Evolutionary conservation across 2,329 filamentous ascomycete genomes (phyloP).

Genomic region (Dothideomycetes sp.): DNA sequence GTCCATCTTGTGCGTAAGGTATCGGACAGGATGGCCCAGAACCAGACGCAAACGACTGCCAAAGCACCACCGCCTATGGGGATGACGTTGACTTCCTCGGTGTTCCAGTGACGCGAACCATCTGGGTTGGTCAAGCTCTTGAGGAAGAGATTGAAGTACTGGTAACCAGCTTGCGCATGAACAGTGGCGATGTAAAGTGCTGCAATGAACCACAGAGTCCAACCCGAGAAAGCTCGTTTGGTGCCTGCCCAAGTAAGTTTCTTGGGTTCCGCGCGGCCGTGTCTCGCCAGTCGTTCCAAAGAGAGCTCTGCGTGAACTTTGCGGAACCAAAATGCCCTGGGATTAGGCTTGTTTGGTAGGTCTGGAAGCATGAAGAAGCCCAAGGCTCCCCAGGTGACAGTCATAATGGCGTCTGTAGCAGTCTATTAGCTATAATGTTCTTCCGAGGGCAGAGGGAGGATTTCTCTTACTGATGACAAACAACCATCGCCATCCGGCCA

Average conservation of each 20-base stretch:
- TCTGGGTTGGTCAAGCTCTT: constrained; percentile 34
- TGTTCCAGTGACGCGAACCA: constrained; percentile 33
- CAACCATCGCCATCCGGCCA: constrained; percentile 30
- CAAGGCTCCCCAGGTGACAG: constrained; percentile 27
- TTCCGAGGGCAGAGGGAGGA: background rate
- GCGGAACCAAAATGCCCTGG: constrained; percentile 38
- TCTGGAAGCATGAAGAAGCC: constrained; percentile 32
- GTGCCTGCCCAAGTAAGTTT: constrained; percentile 36
- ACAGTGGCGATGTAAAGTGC: constrained; percentile 39
- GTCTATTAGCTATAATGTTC: background rate
- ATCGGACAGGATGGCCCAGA: constrained; percentile 46
- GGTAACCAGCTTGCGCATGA: constrained; percentile 39
- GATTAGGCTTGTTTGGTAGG: constrained; percentile 28
- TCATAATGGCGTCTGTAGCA: constrained; percentile 25
- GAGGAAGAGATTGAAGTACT: constrained; percentile 38
- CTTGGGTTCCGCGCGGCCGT: constrained; percentile 39
- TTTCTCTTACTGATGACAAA: constrained; percentile 26
- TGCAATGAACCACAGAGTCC: constrained; percentile 40
- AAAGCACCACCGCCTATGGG: constrained; percentile 42
- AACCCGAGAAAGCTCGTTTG: constrained; percentile 36
- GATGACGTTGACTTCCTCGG: constrained; percentile 40
- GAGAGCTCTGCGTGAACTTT: constrained; percentile 34
- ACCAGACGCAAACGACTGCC: constrained; percentile 44
- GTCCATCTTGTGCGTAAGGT: constrained; percentile 42
- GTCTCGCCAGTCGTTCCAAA: constrained; percentile 35